phyloP scores from a whole-genome alignment of 345 rosid species.

The Salix brachista region DNA sequence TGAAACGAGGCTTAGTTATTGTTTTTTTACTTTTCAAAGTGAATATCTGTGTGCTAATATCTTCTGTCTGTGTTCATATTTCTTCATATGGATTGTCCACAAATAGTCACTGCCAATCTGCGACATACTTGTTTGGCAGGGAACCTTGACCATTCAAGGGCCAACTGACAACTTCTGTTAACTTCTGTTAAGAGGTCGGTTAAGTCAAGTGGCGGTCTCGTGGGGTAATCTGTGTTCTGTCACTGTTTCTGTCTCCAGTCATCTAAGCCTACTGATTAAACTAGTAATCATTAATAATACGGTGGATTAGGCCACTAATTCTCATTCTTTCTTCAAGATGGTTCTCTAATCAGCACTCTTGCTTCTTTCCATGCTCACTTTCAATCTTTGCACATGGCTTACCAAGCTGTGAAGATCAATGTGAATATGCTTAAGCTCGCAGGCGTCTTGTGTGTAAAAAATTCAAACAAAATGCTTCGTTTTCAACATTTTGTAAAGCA shows the following conservation, averaged over 20 bases:
- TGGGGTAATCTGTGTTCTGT: conserved; percentile 10
- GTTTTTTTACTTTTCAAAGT: conserved; percentile 13
- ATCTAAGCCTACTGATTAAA: neutral
- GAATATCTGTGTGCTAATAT: conserved; percentile 7
- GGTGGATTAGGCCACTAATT: neutral
- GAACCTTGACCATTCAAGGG: conserved; percentile 13
- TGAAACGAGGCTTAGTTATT: conserved; percentile 7
- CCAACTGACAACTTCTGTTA: conserved; percentile 17
- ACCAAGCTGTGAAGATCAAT: neutral
- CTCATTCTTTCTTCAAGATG: neutral
- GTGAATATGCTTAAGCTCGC: neutral
- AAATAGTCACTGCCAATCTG: conserved; percentile 6
- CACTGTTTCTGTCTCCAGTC: neutral
- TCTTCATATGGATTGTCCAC: neutral
- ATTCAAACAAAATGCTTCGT: neutral
- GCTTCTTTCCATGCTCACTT: neutral
- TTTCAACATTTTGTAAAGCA: neutral
- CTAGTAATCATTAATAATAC: neutral
- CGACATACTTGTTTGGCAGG: conserved; percentile 15
- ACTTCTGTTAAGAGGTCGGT: conserved; percentile 4
- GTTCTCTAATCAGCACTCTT: neutral
- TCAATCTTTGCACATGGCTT: neutral
- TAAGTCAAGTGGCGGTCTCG: conserved; percentile 7
- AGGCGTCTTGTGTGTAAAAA: neutral
- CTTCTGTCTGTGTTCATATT: neutral